Conservation (phyloP, 352 stramenopile species). For the Pythium insidiosum region DNA sequence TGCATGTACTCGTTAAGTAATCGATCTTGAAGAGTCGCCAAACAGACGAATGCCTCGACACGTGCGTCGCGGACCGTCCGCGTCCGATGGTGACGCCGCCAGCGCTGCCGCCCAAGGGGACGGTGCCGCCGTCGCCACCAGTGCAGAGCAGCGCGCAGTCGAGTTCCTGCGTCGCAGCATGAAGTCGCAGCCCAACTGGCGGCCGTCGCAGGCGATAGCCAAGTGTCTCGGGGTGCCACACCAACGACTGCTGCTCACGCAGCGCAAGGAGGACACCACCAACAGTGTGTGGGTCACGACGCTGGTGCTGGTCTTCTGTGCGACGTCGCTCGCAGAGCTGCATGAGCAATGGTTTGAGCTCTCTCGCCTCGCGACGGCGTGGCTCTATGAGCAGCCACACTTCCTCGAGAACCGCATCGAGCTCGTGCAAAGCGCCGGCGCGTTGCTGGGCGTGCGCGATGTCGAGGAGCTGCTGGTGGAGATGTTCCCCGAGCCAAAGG, state of each 20-base stretch:
- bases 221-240: conserved; percentile 31
- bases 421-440: conserved; percentile 35
- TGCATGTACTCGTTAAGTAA: no score
- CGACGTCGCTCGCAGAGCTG: conserved; percentile 27
- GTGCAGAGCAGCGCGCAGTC: conserved; percentile 20
- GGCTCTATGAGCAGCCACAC: conserved; percentile 38
- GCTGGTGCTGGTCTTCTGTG: conserved; percentile 34
- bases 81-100: not conserved
- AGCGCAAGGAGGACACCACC: conserved; percentile 32
- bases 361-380: conserved; percentile 19
- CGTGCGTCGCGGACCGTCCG: not conserved
- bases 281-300: conserved; percentile 49
- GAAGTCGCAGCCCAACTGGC: conserved; percentile 23
- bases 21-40: no score
- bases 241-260: conserved; percentile 22
- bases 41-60: no score
- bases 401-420: conserved; percentile 43
- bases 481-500: conserved; percentile 28
- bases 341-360: conserved; percentile 49
- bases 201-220: conserved; percentile 31
- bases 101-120: not conserved
- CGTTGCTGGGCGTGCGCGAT: conserved; percentile 23
- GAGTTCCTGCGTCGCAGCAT: conserved; percentile 23
- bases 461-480: conserved; percentile 22
- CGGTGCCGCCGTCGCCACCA: not conserved